phyloP scores from a whole-genome alignment of 164 flowering plant genomes.

The Tetracentron sinense region DNA sequence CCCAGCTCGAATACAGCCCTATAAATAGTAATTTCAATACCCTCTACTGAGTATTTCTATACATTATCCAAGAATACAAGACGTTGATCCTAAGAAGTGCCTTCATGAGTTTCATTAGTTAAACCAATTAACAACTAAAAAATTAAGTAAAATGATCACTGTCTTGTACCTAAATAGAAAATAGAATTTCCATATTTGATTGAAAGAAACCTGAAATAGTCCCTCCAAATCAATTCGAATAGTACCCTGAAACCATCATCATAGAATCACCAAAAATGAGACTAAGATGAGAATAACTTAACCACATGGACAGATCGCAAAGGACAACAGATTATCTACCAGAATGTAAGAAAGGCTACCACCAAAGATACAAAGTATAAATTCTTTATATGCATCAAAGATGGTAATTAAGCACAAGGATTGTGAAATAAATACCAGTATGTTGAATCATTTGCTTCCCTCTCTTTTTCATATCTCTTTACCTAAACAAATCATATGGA shows the following conservation, averaged over 20 bases:
- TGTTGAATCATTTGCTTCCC: slow-evolving; percentile 78
- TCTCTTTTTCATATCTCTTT: slow-evolving; percentile 73
- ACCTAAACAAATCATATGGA: slow-evolving; percentile 44
- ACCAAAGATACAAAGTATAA: no score
- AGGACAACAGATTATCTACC: no score
- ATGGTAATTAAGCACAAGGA: neutral
- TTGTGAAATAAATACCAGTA: slow-evolving; percentile 59
- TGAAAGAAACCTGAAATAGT: slow-evolving; percentile 85
- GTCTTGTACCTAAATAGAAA: slow-evolving; percentile 65
- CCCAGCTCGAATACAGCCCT: no score
- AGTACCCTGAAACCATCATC: slow-evolving; percentile 59
- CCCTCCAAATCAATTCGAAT: slow-evolving; percentile 94
- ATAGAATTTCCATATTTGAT: slow-evolving; percentile 73
- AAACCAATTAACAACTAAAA: neutral
- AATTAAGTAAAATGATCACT: neutral
- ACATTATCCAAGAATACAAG: neutral
- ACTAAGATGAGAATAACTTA: neutral
- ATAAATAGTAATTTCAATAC: no score
- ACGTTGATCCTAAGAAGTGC: no score
- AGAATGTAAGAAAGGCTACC: no score
- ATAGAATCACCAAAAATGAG: slow-evolving; percentile 3
- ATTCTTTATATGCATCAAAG: no score
- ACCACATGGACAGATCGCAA: neutral
- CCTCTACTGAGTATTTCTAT: neutral
- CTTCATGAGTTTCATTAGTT: neutral